Conservation (phyloP, 2,329 filamentous ascomycete genomes). For the Epichloe typhina region DNA sequence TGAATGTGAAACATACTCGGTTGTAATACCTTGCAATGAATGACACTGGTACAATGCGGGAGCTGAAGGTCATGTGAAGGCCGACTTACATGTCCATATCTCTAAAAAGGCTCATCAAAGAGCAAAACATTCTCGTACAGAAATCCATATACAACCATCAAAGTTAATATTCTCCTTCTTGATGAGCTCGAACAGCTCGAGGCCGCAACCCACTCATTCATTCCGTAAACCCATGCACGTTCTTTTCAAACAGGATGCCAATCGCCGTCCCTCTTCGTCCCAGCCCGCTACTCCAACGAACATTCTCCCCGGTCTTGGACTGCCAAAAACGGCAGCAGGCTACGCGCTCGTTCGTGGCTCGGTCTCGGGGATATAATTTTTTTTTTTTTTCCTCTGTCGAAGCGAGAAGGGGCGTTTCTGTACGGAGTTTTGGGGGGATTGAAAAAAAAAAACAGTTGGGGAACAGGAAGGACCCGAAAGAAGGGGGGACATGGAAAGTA, state of each 20-base stretch:
- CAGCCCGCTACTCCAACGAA: too few species aligned
- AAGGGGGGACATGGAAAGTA: too few species aligned
- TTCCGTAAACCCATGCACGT: too few species aligned
- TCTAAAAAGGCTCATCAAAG: too few species aligned
- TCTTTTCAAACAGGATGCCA: slow-evolving; percentile 28
- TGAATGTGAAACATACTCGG: background rate
- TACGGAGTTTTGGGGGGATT: background rate
- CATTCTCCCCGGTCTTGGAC: slow-evolving; percentile 18
- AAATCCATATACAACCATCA: too few species aligned
- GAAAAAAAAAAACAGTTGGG: too few species aligned
- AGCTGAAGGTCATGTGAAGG: too few species aligned
- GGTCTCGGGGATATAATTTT: slow-evolving; percentile 36
- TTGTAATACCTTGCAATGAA: too few species aligned
- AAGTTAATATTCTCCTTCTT: slow-evolving; percentile 64
- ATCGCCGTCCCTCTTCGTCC: slow-evolving; percentile 33
- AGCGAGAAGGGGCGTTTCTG: slow-evolving; percentile 49
- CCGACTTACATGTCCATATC: too few species aligned
- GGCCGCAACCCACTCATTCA: slow-evolving; percentile 20
- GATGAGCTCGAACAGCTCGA: slow-evolving; percentile 89
- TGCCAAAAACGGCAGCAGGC: slow-evolving; percentile 53
- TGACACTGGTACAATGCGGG: too few species aligned
- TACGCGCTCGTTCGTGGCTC: slow-evolving; percentile 20
- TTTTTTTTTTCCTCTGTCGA: slow-evolving; percentile 29
- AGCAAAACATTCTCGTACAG: too few species aligned
- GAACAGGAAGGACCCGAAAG: too few species aligned